A percentile compares a stretch with the other conserved stretches of the same genome.
phyloP scores from a whole-genome alignment of 2,329 filamentous ascomycete species.

The Domatiomyces globalis region DNA sequence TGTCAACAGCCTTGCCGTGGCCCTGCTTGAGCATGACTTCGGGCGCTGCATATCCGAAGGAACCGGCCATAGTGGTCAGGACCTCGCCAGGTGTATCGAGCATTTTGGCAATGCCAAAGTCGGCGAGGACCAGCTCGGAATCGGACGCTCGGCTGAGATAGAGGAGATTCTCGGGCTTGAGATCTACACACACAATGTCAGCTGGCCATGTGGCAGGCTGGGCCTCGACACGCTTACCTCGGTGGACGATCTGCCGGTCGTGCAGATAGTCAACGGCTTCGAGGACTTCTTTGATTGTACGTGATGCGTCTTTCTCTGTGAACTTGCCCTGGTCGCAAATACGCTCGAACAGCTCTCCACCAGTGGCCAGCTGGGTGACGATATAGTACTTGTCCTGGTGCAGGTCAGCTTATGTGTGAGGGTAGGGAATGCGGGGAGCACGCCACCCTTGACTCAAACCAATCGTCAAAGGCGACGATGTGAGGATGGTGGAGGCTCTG shows the following conservation, averaged over 20 bases:
- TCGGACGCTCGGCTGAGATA: constrained; percentile 67
- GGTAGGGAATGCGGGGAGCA: not conserved
- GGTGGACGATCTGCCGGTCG: constrained; percentile 84
- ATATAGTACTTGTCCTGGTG: constrained; percentile 97
- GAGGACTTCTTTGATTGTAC: constrained; percentile 88
- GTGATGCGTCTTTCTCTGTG: constrained; percentile 92
- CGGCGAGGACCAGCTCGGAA: constrained; percentile 81
- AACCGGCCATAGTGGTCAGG: constrained; percentile 95
- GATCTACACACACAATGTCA: constrained; percentile 43
- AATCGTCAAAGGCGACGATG: constrained; percentile 94
- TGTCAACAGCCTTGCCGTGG: constrained; percentile 94
- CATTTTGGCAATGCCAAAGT: constrained; percentile 98
- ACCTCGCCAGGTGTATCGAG: constrained; percentile 81
- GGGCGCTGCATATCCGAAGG: constrained; percentile 92
- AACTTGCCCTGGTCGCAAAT: constrained; percentile 98
- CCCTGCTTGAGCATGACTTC: constrained; percentile 98
- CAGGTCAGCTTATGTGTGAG: constrained; percentile 7
- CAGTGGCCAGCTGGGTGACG: constrained; percentile 87
- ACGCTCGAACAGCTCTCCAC: constrained; percentile 91
- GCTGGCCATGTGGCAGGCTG: not conserved
- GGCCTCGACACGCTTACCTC: constrained; percentile 47
- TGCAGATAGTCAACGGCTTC: constrained; percentile 91
- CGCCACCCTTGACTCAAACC: constrained; percentile 88
- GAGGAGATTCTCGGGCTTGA: constrained; percentile 94
- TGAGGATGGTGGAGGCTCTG: constrained; percentile 83